A percentile compares a stretch with the other conserved stretches of the same genome.
Conservation (phyloP, 225 moss, liverwort and hornwort species). For the Physcomitrium patens region DNA sequence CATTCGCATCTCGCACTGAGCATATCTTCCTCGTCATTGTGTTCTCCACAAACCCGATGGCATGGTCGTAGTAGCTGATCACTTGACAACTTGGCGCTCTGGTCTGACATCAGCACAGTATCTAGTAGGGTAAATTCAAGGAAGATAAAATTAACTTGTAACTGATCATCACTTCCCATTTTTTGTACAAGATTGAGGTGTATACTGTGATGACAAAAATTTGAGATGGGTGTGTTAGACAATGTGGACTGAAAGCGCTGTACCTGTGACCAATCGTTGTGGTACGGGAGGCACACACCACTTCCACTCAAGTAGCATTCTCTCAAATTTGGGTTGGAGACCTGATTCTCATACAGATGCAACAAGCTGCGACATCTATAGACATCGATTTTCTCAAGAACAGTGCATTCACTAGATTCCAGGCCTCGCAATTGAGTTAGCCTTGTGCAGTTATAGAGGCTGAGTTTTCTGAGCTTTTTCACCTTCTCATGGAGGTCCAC, state of each 20-base stretch:
- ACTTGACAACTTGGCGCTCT: constrained; percentile 33
- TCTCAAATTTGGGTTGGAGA: constrained; percentile 4
- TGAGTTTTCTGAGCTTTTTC: constrained; percentile 16
- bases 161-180: not conserved
- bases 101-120: constrained; percentile 2
- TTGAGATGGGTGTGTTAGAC: not conserved
- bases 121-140: not conserved
- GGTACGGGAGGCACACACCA: constrained; percentile 28
- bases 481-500: constrained; percentile 12
- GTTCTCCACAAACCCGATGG: constrained; percentile 30
- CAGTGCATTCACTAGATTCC: not conserved
- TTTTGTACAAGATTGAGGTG: not conserved
- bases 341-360: not conserved
- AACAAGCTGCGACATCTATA: constrained; percentile 31
- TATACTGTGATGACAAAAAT: not conserved
- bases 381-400: constrained; percentile 24
- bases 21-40: constrained; percentile 29
- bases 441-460: constrained; percentile 27
- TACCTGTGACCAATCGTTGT: constrained; percentile 39
- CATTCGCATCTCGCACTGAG: constrained; percentile 17
- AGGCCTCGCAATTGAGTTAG: constrained; percentile 26
- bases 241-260: not conserved
- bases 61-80: constrained; percentile 39
- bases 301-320: constrained; percentile 31
- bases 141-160: not conserved